Evolutionary conservation across 192 early-diverging fungal species (phyloP).

Genomic region (Haplosporangium gracile): DNA sequence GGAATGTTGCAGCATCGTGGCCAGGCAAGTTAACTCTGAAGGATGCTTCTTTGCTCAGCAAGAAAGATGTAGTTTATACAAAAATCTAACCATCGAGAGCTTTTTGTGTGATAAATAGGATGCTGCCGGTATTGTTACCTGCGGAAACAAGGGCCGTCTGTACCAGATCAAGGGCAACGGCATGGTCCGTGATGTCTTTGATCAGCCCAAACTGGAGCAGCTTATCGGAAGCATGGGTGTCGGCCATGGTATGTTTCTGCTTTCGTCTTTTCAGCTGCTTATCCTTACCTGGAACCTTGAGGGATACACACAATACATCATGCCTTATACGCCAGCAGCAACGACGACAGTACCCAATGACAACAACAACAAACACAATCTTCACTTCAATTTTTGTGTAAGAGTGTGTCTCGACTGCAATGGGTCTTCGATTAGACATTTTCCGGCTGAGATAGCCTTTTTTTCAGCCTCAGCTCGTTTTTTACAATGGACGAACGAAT

Average conservation of each 20-base stretch:
- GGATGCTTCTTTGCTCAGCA: not conserved
- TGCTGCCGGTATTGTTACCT: constrained; percentile 99
- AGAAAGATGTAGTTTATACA: not conserved
- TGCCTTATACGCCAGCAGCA: not conserved
- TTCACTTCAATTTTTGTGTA: not conserved
- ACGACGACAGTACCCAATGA: not conserved
- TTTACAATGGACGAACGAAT: not conserved
- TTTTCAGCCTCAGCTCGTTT: not conserved
- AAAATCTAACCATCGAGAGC: not conserved
- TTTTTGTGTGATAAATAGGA: constrained; percentile 72
- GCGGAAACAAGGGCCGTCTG: constrained; percentile 94
- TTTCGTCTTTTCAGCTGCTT: not conserved
- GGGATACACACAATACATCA: not conserved
- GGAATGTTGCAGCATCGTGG: constrained; percentile 98
- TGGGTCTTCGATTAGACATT: not conserved
- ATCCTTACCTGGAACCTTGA: not conserved
- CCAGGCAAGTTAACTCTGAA: constrained; percentile 75
- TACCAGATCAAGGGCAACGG: constrained; percentile 99
- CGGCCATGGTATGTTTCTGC: constrained; percentile 87
- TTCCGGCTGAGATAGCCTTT: not conserved
- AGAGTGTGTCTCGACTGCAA: not conserved
- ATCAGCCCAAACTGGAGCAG: constrained; percentile 78
- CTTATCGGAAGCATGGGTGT: constrained; percentile 93
- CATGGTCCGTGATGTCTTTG: constrained; percentile 99
- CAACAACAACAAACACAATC: not conserved